Conservation (phyloP, 306 rosid genomes). For the Cercis canadensis region DNA sequence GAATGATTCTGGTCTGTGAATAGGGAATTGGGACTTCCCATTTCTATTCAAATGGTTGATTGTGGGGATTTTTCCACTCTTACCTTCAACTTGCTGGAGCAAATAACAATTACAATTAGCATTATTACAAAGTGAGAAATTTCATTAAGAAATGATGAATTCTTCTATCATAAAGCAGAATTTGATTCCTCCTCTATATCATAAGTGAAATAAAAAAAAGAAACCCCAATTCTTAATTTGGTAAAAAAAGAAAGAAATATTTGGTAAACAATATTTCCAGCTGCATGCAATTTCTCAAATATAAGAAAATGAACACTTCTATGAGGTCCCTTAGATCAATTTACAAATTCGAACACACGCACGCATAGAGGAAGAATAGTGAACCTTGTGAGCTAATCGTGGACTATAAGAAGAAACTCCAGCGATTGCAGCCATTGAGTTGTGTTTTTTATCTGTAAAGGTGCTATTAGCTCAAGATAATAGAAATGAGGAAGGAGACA, state of each 20-base stretch:
- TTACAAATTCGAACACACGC: too few species aligned
- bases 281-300: background rate
- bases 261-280: background rate
- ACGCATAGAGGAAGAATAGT: background rate
- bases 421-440: constrained; percentile 51
- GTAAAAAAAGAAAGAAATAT: background rate
- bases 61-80: constrained; percentile 30
- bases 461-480: constrained; percentile 3
- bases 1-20: constrained; percentile 34
- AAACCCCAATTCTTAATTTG: background rate
- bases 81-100: constrained; percentile 43
- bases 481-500: constrained; percentile 5
- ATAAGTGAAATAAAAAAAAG: too few species aligned
- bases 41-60: constrained; percentile 32
- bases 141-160: background rate
- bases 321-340: too few species aligned
- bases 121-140: background rate
- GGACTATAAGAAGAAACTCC: constrained; percentile 11
- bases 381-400: constrained; percentile 55
- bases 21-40: constrained; percentile 35
- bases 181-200: background rate
- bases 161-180: background rate
- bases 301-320: background rate
- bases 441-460: background rate
- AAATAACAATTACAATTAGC: constrained; percentile 23